Evolutionary conservation across 305 asterid species (phyloP), one percentile per base, ranked within the genome.

Genomic region (Rubia tinctorum): DNA sequence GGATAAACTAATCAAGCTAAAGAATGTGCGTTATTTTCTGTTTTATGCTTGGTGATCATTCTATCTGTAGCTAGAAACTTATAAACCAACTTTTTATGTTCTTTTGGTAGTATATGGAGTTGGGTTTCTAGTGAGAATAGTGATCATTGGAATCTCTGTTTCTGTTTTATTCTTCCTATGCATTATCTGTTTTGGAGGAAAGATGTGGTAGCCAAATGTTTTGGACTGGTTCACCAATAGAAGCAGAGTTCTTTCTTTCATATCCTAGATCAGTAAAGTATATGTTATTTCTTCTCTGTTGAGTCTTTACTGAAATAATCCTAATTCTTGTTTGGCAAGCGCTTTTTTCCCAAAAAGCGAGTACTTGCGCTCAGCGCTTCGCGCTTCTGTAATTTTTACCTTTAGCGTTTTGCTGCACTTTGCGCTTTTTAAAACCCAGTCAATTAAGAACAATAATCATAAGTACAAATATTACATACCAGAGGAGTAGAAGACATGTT

Each of bases 1-100:
- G 95, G 97, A 90, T 92, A 84, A 72, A 85, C 96, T 92, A 88
- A 84, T 92, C 91, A 95, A 80, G 96, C 97, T 88, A 88, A 87
- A 87, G 92, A 92, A 92, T 92, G 97, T 92, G 97, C 96, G 97
- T 92, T 85, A 81, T 86, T 88, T 87, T 85, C 86, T 90, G 88
- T 84, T 90, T 85, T 84, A 75, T 85, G 86, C 77, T 87, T 86
- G 86, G 82, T 61, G 82, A 75, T 91, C 90, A 76, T 86, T 95
- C 85, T 81, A 79, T 83, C 81, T 79, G 76, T 81, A 78, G 88
- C 82, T 87, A 79, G 82, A 74, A 82, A 74, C 75, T 62, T 75
- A 51, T 55, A 65, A 77, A 85, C 76, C 72, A 73, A 67, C 74
- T 74, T 62, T 78, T n/a, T 51, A 45, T 59, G 73, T 66, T 13